Conservation (phyloP, 2,329 filamentous ascomycete genomes). For the Colletotrichum agaves region DNA sequence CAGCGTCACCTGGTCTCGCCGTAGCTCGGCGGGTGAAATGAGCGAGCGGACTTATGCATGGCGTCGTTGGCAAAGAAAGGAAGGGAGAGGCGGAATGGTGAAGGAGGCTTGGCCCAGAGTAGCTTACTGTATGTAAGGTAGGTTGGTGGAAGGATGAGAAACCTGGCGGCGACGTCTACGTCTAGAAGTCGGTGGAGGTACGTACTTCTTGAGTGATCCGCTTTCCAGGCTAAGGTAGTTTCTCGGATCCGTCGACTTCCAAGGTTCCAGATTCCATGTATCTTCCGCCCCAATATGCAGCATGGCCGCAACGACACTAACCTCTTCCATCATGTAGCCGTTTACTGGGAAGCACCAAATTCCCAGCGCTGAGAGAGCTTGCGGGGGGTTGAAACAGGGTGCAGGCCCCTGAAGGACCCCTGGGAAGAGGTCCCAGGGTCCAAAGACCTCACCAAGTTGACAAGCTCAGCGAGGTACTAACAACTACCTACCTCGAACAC, state of each 20-base stretch:
- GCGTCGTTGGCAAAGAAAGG: neutral
- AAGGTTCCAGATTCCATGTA: no score
- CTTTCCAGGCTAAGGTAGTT: neutral
- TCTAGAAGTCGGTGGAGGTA: conserved; percentile 2
- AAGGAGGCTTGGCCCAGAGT: conserved; percentile 24
- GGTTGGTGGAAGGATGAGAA: conserved; percentile 33
- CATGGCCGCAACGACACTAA: no score
- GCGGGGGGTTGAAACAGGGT: conserved; percentile 15
- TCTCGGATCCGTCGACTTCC: neutral
- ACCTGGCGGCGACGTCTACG: conserved; percentile 11
- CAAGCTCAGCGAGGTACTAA: neutral
- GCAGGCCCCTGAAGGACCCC: conserved; percentile 11
- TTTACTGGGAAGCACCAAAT: no score
- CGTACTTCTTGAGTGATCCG: neutral
- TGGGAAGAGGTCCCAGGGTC: neutral
- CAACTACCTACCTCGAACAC: neutral
- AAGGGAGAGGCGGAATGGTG: conserved; percentile 22
- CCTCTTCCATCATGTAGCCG: no score
- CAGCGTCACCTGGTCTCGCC: neutral
- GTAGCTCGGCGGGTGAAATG: neutral
- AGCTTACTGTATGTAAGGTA: neutral
- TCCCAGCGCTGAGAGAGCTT: neutral
- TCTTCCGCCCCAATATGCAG: no score
- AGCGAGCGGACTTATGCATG: conserved; percentile 4
- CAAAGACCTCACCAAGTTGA: neutral